phyloP scores from a whole-genome alignment of 495 filamentous ascomycete species.

The Talaromyces adpressus region DNA sequence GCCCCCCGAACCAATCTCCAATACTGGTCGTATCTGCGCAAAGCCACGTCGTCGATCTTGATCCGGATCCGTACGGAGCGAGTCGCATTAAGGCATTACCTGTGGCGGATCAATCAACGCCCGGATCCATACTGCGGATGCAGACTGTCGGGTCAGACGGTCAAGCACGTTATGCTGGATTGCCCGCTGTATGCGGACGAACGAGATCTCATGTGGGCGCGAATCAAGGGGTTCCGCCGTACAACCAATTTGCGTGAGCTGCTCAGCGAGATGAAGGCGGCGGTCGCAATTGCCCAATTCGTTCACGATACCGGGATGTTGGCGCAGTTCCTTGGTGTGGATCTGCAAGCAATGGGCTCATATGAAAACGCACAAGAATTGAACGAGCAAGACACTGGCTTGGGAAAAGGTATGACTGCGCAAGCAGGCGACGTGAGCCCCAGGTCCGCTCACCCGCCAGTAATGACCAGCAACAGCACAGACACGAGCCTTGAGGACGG shows the following conservation, averaged over 20 bases:
- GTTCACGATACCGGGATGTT: constrained; percentile 21
- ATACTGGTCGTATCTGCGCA: constrained; percentile 11
- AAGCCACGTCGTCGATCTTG: constrained; percentile 22
- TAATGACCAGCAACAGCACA: background rate
- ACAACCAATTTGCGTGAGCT: constrained; percentile 20
- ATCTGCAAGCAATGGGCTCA: background rate
- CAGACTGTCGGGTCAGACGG: too few species aligned
- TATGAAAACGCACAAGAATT: background rate
- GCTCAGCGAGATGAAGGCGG: constrained; percentile 18
- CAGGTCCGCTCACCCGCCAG: background rate
- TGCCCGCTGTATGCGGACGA: constrained; percentile 8
- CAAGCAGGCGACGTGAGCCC: background rate
- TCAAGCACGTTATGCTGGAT: constrained; percentile 21
- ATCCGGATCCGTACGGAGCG: constrained; percentile 25
- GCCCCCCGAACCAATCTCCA: constrained; percentile 2
- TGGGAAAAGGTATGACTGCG: background rate
- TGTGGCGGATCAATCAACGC: constrained; percentile 21
- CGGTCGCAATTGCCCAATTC: constrained; percentile 24
- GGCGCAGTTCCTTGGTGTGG: constrained; percentile 16
- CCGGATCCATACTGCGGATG: constrained; percentile 16
- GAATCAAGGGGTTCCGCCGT: constrained; percentile 20
- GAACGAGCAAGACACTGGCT: background rate
- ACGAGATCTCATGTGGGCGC: background rate
- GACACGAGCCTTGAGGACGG: background rate
- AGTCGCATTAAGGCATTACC: constrained; percentile 23